Evolutionary conservation across 345 rosid species (phyloP), one percentile per base, ranked within the genome.

Genomic region (Zanthoxylum bungeanum): DNA sequence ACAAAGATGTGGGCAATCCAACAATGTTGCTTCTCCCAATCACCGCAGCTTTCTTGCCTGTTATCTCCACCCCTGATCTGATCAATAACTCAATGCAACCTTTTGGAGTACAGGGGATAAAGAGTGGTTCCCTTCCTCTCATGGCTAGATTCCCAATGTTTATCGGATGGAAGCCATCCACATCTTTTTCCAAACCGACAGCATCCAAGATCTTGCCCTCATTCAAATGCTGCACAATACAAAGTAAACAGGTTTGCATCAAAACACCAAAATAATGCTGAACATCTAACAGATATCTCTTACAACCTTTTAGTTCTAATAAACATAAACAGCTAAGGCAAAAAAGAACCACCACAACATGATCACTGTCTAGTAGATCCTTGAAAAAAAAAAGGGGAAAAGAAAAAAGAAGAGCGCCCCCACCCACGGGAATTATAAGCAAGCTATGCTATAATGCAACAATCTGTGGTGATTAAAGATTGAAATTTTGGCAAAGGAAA

Each of bases 11-110:
- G 68, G 98, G 98, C 68, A 92, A 77, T 27, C 98, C 98, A 22
- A 92, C 97, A 46, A 90, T 88, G 81, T 94, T 92, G 86, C 98
- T 94, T 85, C 88, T 92, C 66, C 97, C 98, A 33, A 89, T 83
- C 66, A 94, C 98, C 63, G 86, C 96, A 17, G 93, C 93, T 64
- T 87, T 87, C 80, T 89, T 92, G 22, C 99, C 90, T 61, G 70
- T 82, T 74, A 90, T 87, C 50, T 87, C 85, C 47, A 95, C 82
- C 4, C 97, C 97, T 2, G 84, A 81, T 82, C 99, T 83, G 57
- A 90, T 85, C 70, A 92, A 74, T 64, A 92, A 79, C 88, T 95
- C 98, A 14, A 92, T 71, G 80, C 96, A 92, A 44, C 88, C 99
- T 78, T 95, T 89, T 1, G 98, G 91, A 25, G 98, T 88, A 83